phyloP scores from a whole-genome alignment of 306 rosid genomes.

The Vigna reflexopilosa region DNA sequence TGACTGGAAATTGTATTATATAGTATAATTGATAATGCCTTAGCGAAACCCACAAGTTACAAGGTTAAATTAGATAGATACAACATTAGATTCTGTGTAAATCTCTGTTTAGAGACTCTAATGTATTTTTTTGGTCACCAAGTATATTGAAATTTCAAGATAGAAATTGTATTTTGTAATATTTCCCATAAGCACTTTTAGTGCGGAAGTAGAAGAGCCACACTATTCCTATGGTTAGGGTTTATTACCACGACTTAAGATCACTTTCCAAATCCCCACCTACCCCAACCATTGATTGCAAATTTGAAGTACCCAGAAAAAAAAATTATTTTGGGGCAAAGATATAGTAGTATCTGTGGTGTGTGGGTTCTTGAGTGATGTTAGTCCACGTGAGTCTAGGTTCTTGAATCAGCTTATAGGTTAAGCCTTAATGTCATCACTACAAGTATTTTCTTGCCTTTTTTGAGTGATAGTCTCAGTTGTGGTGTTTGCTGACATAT shows the following conservation, averaged over 20 bases:
- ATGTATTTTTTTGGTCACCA: background rate
- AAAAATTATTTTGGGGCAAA: constrained; percentile 1
- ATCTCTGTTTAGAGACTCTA: background rate
- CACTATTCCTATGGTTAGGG: constrained; percentile 6
- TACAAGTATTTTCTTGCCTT: background rate
- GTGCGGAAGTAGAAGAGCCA: background rate
- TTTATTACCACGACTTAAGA: constrained; percentile 26
- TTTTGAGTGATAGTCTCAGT: constrained; percentile 11
- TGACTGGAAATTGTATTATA: constrained; percentile 22
- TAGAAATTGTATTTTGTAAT: constrained; percentile 17
- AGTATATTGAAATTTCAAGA: constrained; percentile 24
- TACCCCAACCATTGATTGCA: background rate
- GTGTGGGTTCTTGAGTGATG: background rate
- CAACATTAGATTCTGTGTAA: constrained; percentile 28
- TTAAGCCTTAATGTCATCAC: background rate
- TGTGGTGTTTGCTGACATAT: background rate
- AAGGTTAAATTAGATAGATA: constrained; percentile 5
- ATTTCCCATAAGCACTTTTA: background rate
- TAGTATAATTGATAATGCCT: constrained; percentile 17
- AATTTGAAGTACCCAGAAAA: background rate
- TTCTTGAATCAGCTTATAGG: background rate
- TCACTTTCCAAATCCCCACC: constrained; percentile 4
- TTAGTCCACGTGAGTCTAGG: constrained; percentile 4
- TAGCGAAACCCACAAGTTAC: background rate
- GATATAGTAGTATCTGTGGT: background rate